Conservation (phyloP, 1,139 yeast species). For the Hemisphaericaspora xylofermentans region DNA sequence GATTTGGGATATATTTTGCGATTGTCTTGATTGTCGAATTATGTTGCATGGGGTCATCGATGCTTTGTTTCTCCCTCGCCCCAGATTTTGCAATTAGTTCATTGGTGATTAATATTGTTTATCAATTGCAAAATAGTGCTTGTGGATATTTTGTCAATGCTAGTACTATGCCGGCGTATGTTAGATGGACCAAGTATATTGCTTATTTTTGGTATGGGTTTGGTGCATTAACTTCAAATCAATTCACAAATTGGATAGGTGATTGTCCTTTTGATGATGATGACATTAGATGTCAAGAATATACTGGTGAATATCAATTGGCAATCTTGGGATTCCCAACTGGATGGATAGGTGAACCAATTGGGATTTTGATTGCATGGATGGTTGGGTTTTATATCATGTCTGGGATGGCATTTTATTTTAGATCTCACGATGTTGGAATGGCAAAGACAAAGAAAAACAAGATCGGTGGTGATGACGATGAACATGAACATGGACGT, state of each 20-base stretch:
- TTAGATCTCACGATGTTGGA: constrained; percentile 49
- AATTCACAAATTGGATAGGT: constrained; percentile 56
- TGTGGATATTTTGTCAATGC: constrained; percentile 77
- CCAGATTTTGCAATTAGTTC: constrained; percentile 65
- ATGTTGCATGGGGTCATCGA: constrained; percentile 56
- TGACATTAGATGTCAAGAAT: constrained; percentile 27
- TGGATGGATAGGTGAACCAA: constrained; percentile 64
- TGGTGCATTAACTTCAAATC: constrained; percentile 62
- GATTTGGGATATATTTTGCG: constrained; percentile 64
- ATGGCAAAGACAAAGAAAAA: constrained; percentile 41
- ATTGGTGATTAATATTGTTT: constrained; percentile 58
- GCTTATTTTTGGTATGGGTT: constrained; percentile 74
- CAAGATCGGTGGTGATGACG: constrained; percentile 29
- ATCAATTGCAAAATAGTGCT: constrained; percentile 68
- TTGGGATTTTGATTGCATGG: constrained; percentile 58
- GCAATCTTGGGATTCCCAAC: constrained; percentile 55
- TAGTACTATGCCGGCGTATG: constrained; percentile 70
- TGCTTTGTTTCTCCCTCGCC: constrained; percentile 55
- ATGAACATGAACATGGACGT: constrained; percentile 16
- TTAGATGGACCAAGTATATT: constrained; percentile 73
- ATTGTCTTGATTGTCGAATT: constrained; percentile 56
- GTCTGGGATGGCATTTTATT: constrained; percentile 43
- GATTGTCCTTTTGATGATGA: constrained; percentile 43
- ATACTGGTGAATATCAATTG: constrained; percentile 54
- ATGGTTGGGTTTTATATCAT: constrained; percentile 49